Evolutionary conservation across 345 rosid species (phyloP).

Genomic region (Boechera stricta): DNA sequence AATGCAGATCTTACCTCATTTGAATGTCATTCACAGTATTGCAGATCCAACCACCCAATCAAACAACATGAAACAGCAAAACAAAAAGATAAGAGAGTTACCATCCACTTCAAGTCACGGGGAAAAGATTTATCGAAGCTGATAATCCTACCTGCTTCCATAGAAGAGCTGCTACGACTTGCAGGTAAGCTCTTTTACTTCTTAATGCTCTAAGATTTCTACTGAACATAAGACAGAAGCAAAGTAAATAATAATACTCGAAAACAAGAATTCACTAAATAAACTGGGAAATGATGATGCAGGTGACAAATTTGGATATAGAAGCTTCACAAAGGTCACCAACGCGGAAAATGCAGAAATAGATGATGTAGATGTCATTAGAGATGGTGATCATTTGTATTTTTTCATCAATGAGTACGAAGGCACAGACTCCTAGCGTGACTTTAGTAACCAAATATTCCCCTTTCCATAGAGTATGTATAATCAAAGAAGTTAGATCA

Average conservation of each 20-base stretch:
- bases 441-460: slow-evolving; percentile 10
- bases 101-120: slow-evolving; percentile 65
- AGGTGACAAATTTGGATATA: slow-evolving; percentile 81
- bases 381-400: slow-evolving; percentile 95
- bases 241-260: not conserved
- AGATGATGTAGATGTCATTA: slow-evolving; percentile 74
- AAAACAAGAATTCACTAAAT: not conserved
- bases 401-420: slow-evolving; percentile 45
- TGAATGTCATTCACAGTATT: slow-evolving; percentile 34
- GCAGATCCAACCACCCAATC: slow-evolving; percentile 38
- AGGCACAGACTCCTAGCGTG: slow-evolving; percentile 1
- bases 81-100: slow-evolving; percentile 64
- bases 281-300: slow-evolving; percentile 20
- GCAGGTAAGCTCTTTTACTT: slow-evolving; percentile 68
- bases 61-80: slow-evolving; percentile 26
- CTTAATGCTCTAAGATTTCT: not conserved
- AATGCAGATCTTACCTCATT: slow-evolving; percentile 36
- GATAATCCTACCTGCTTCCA: slow-evolving; percentile 75
- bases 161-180: slow-evolving; percentile 72
- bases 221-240: not conserved
- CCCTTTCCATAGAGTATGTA: slow-evolving; percentile 3
- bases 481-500: not conserved
- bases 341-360: slow-evolving; percentile 84
- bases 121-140: slow-evolving; percentile 56
- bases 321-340: slow-evolving; percentile 55